Conservation (phyloP, 2,329 filamentous ascomycete species). For the Hawksworthiomyces lignivorus region DNA sequence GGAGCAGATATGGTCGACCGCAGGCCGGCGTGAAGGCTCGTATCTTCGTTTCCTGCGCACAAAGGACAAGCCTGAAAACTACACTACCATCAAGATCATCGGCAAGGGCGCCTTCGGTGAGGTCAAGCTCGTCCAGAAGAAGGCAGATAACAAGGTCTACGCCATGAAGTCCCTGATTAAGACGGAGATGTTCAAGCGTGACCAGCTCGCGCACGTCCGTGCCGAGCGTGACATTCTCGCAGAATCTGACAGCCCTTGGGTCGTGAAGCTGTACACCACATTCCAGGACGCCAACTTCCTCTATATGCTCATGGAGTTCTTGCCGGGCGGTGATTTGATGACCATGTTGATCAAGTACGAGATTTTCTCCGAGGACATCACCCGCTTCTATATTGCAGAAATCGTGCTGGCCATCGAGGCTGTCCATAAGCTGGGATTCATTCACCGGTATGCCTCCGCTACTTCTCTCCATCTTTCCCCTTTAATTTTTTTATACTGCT, state of each 20-base stretch:
- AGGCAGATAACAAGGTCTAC: slow-evolving; percentile 93
- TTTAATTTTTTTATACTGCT: slow-evolving; percentile 1
- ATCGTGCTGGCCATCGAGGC: slow-evolving; percentile 97
- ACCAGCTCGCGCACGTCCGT: slow-evolving; percentile 93
- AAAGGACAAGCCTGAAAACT: slow-evolving; percentile 89
- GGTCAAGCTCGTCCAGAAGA: slow-evolving; percentile 94
- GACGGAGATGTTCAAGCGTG: slow-evolving; percentile 99
- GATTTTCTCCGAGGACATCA: slow-evolving; percentile 98
- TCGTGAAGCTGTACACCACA: slow-evolving; percentile 95
- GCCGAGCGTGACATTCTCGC: slow-evolving; percentile 96
- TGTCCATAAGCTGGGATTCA: slow-evolving; percentile 95
- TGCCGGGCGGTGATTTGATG: slow-evolving; percentile 97
- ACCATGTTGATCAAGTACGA: slow-evolving; percentile 99
- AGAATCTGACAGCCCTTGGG: slow-evolving; percentile 98
- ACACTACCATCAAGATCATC: slow-evolving; percentile 94
- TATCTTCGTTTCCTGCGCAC: slow-evolving; percentile 92
- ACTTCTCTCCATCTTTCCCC: background rate
- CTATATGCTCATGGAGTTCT: slow-evolving; percentile 99
- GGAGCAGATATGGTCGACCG: slow-evolving; percentile 75
- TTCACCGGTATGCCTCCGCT: slow-evolving; percentile 63
- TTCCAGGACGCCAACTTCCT: slow-evolving; percentile 96
- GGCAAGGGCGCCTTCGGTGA: slow-evolving; percentile 98
- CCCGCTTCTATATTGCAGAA: slow-evolving; percentile 97
- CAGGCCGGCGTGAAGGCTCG: slow-evolving; percentile 81
- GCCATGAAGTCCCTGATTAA: slow-evolving; percentile 98